phyloP scores from a whole-genome alignment of 306 rosid species.

The Canavalia ensiformis region DNA sequence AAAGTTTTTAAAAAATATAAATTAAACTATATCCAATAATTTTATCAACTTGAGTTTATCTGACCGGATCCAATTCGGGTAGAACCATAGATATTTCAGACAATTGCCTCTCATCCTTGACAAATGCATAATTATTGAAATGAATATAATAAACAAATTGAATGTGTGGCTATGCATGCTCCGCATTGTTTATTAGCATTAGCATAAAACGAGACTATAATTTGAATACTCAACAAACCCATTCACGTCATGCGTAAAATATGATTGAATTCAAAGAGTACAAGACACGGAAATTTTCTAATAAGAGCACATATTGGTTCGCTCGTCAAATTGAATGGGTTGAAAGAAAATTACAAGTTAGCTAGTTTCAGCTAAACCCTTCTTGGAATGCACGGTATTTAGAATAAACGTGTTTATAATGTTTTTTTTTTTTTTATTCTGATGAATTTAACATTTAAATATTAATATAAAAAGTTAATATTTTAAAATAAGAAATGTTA shows the following conservation, averaged over 20 bases:
- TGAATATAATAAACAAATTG: neutral
- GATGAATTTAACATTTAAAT: neutral
- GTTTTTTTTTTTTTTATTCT: neutral
- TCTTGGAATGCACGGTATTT: neutral
- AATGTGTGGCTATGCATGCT: too few relatives aligned
- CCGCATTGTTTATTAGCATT: neutral
- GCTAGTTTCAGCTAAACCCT: neutral
- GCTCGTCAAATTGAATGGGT: slow-evolving; percentile 20
- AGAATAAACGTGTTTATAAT: too few relatives aligned
- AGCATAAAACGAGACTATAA: neutral
- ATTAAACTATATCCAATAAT: neutral
- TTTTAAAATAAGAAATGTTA: too few relatives aligned
- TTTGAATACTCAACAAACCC: neutral
- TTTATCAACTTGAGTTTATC: neutral
- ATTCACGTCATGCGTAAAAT: neutral
- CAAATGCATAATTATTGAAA: neutral
- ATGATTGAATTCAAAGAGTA: neutral
- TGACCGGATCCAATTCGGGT: neutral
- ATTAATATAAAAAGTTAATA: too few relatives aligned
- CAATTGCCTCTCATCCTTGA: neutral
- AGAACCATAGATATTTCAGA: neutral
- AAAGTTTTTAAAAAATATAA: neutral
- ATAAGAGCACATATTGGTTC: neutral
- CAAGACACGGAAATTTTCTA: neutral
- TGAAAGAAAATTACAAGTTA: neutral